Percentiles rank a stretch among this genome's conserved stretches.
Evolutionary conservation across 2,329 filamentous ascomycete species (phyloP).

Genomic region (Cladosporium austrohemisphaericum): DNA sequence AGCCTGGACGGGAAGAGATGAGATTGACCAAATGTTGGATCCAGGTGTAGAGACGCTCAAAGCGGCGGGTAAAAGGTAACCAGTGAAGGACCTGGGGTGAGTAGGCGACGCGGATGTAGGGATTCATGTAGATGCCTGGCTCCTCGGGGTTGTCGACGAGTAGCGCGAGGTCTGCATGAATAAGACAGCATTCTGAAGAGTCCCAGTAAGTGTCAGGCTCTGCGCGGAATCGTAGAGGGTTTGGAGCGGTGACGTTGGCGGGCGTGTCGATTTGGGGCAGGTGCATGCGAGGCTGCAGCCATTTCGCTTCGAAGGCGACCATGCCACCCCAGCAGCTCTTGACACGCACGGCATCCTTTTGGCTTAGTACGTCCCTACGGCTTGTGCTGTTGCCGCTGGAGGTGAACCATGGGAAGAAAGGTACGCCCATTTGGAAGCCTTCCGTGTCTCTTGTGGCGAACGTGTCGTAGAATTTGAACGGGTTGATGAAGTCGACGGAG

Average conservation of each 20-base stretch:
- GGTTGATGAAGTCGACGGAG: slow-evolving; percentile 65
- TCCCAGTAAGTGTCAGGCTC: slow-evolving; percentile 45
- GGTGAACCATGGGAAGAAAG: slow-evolving; percentile 66
- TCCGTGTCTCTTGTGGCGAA: slow-evolving; percentile 67
- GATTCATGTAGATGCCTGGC: slow-evolving; percentile 67
- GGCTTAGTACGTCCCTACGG: slow-evolving; percentile 59
- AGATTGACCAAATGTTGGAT: slow-evolving; percentile 57
- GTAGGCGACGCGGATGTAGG: slow-evolving; percentile 70
- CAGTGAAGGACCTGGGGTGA: slow-evolving; percentile 54
- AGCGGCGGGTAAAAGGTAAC: slow-evolving; percentile 58
- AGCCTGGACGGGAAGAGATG: slow-evolving; percentile 54
- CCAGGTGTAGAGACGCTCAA: slow-evolving; percentile 61
- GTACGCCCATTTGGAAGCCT: slow-evolving; percentile 60
- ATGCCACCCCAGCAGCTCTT: slow-evolving; percentile 76
- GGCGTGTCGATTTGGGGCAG: background rate
- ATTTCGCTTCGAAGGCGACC: slow-evolving; percentile 61
- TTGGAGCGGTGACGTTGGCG: slow-evolving; percentile 23
- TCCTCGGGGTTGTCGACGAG: slow-evolving; percentile 20
- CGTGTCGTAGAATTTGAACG: slow-evolving; percentile 68
- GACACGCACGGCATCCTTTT: slow-evolving; percentile 63
- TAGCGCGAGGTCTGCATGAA: slow-evolving; percentile 42
- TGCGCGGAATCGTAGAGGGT: slow-evolving; percentile 39
- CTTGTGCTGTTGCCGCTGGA: slow-evolving; percentile 47
- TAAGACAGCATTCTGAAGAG: slow-evolving; percentile 47
- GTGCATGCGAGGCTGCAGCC: slow-evolving; percentile 46